A percentile compares a stretch with the other conserved stretches of the same genome.
phyloP scores from a whole-genome alignment of 495 filamentous ascomycete genomes.

The Diplogelasinospora grovesii region DNA sequence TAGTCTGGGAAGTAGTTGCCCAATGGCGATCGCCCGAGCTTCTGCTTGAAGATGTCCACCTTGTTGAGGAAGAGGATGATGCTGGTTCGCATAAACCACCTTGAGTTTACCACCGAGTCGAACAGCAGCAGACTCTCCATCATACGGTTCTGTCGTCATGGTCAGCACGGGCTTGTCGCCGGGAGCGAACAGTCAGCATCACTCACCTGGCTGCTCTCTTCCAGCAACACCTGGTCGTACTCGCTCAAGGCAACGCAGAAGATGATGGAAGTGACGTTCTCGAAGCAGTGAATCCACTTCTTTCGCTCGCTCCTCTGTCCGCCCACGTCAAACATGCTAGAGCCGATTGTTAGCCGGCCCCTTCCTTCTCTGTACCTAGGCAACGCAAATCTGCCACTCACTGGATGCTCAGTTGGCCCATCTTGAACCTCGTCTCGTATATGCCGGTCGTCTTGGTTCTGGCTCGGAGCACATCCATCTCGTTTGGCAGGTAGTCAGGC shows the following conservation, averaged over 20 bases:
- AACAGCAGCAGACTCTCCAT: conserved; percentile 98
- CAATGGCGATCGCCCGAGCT: conserved; percentile 80
- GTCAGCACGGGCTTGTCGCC: no score
- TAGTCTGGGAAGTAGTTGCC: conserved; percentile 97
- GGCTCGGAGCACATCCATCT: conserved; percentile 88
- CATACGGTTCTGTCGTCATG: conserved; percentile 81
- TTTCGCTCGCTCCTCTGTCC: conserved; percentile 95
- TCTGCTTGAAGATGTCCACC: conserved; percentile 94
- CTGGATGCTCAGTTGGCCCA: conserved; percentile 99
- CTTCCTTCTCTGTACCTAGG: conserved; percentile 7
- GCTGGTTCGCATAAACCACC: conserved; percentile 98
- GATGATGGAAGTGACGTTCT: conserved; percentile 99
- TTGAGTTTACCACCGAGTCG: conserved; percentile 96
- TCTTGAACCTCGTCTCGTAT: conserved; percentile 95
- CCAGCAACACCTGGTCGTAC: conserved; percentile 93
- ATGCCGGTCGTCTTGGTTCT: conserved; percentile 99
- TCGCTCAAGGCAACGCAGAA: conserved; percentile 98
- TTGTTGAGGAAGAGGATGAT: conserved; percentile 99
- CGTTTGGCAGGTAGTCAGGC: conserved; percentile 79
- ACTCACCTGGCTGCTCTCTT: conserved; percentile 91
- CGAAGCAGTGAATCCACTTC: conserved; percentile 99
- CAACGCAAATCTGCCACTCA: conserved; percentile 41
- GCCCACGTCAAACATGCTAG: conserved; percentile 97
- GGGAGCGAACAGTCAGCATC: not conserved
- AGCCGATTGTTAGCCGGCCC: conserved; percentile 12